Base-by-base conservation (phyloP, 2,329 filamentous ascomycete species). In the Aspergillus felis region DNA sequence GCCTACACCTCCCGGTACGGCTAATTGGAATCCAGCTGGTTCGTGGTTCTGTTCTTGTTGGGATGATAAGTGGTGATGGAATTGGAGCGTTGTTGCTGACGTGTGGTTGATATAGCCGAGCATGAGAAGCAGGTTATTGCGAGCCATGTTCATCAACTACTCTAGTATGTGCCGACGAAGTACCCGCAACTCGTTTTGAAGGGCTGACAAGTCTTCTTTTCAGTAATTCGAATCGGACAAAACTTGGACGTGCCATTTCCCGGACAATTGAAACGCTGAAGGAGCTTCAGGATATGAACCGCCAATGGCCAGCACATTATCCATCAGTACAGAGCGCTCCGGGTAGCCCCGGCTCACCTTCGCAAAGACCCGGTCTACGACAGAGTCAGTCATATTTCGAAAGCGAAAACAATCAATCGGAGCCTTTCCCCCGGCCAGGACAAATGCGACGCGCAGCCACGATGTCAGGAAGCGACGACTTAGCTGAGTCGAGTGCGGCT, bases 271-370 rank as follows among this genome's bases (percentile, higher is more conserved):
- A 97, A 59, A 85, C 91, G 2, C 78, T 99, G 63, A 88, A 89
- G 72, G 86, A 85, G 58, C 82, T 99, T 57, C 92, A 96, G 74
- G 84, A 92, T 61, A 94, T 91, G 83, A 99, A 99, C 69, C 79
- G 88, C 14, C 84, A 87, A 69, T 97, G 94, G 94, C 94, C 94
- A 1, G 93, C 92, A 32, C 90, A 95, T 71, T 99, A 99, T 72
- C 94, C 94, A 54, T 91, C 92, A 2, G 71, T 72, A 7, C 70
- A 71, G 54, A 68, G 54, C 54, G 60, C 55, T n/a, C 62, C 44
- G 14, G 44, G 44, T 25, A 47, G 44, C 22, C 44, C 68, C 35
- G 54, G 59, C 24, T 67, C 67, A 9, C 64, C 68, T 20, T 60
- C 66, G 61, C 71, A 59, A 66, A 77, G 73, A 54, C 74, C 76